Base-by-base conservation (phyloP, 2,329 filamentous ascomycete species). In the Lachnellula cervina region DNA sequence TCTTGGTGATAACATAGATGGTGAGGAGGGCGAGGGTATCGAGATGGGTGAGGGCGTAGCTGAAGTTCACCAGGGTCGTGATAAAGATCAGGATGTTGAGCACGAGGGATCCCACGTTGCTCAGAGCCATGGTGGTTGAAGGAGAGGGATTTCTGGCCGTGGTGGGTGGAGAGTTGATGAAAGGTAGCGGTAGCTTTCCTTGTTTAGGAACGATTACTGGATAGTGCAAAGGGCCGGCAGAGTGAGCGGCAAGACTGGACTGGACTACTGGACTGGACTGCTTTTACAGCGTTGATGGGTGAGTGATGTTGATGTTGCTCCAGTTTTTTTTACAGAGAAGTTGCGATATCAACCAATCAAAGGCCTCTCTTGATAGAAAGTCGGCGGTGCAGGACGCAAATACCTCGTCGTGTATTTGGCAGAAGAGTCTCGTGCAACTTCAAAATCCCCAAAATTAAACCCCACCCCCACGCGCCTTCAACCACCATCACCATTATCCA, bases 21-120 rank as follows among this genome's bases (percentile, higher is more conserved):
- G 68, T 65, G 46, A 79, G 68, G 25, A 80, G 69, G 9, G 76
- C 58, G 47, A 76, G 70, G 16, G 77, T 75, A 57, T 80, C 77
- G 52, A 77, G 73, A 58, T 77, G 72, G 17, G 76, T 71, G 56
- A 81, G 72, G 55, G 76, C 77, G 58, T 78, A 75, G 64, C 74
- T 75, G 64, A 81, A 77, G 66, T 80, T 80, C 58, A 79, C 73
- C 53, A 81, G 70, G 51, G 78, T 79, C 42, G 76, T 78, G 60
- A 81, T 70, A 65, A 81, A 81, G 63, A 80, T 76, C 52, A 80
- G 70, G 60, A 80, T 72, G 61, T 79, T 72, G 50, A 81, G 70
- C 59, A 80, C 66, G 35, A 79, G 70, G n/a, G 78, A 75, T 49
- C 78, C 78, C 25, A 81, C 66, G 69, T 80, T 76, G 64, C 73